Evolutionary conservation across 257 asterid genomes (phyloP), one percentile per base, ranked within the genome.

Genomic region (Fraxinus pennsylvanica): DNA sequence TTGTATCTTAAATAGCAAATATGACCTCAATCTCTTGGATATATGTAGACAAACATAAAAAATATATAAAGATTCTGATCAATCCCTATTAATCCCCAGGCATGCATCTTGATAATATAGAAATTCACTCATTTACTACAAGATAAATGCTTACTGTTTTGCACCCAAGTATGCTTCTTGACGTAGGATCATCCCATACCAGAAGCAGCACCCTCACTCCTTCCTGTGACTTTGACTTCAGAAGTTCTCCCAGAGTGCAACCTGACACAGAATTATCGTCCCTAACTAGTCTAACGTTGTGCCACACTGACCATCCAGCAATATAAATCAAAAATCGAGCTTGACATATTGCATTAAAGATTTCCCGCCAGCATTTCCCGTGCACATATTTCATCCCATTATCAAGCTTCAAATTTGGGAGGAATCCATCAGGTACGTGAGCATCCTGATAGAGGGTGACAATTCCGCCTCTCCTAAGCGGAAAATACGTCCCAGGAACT

Each of bases 281-380:
- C 82, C 99, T 90, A 79, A 92, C 86, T 66, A 96, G 92, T 78
- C 90, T 92, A 74, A 93, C 98, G 75, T 91, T 89, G 81, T 93
- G 99, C 99, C 99, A 96, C 63, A 96, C 96, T 21, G 99, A 93
- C 99, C 99, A 96, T 72, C 99, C 99, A 33, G 96, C 87, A 63
- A 96, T 93, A 81, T 93, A 96, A n/a, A 96, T 85, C 88, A 96
- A 81, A 7, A 95, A 89, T 35, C 94, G 88, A 33, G 99, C 99
- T 6, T 83, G 89, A 47, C 96, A 86, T 82, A 96, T 91, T 3
- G 98, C 97, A 21, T 92, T 90, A 79, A 94, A 91, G 36, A 96
- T 96, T 79, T 96, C 99, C 57, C 68, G 80, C 99, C 99, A 96
- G 73, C 99, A 96, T 83, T 92, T 89, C 41, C 99, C 99, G 73